Conservation (phyloP, 202 grass and related monocot species). For the Musa balbisiana region DNA sequence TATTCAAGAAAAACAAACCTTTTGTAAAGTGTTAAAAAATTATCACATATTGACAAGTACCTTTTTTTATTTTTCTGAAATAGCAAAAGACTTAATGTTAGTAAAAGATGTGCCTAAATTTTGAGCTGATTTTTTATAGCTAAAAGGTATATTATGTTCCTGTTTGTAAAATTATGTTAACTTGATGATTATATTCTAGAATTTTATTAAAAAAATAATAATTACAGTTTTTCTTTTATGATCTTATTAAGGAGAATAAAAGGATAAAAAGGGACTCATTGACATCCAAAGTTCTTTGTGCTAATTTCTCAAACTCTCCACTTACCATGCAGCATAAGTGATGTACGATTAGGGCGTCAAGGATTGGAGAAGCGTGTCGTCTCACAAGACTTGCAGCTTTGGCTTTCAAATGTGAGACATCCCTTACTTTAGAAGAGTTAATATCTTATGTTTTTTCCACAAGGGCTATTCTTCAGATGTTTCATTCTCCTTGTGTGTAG, state of each 20-base stretch:
- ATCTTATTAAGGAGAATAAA: neutral
- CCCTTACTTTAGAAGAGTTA: conserved; percentile 4
- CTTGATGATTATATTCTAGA: too few species aligned
- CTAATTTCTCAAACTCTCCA: neutral
- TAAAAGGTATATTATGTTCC: too few species aligned
- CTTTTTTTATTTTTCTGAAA: too few species aligned
- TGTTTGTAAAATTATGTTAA: too few species aligned
- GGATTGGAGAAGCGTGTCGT: conserved; percentile 89
- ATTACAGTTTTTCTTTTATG: too few species aligned
- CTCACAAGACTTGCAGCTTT: conserved; percentile 93
- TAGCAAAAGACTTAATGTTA: too few species aligned
- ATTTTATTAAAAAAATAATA: too few species aligned
- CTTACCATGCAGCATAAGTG: conserved; percentile 51
- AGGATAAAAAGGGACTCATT: neutral
- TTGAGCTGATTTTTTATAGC: too few species aligned
- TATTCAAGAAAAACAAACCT: too few species aligned
- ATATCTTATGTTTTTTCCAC: neutral
- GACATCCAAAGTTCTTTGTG: neutral
- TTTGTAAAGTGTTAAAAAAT: too few species aligned
- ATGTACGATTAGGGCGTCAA: conserved; percentile 66
- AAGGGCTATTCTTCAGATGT: neutral
- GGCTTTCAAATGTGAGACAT: conserved; percentile 79
- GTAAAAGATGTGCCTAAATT: too few species aligned
- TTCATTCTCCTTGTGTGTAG: conserved; percentile 39
- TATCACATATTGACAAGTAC: too few species aligned